Conservation (phyloP, 73 alveolate genomes). For the Paraurostyla sp. region DNA sequence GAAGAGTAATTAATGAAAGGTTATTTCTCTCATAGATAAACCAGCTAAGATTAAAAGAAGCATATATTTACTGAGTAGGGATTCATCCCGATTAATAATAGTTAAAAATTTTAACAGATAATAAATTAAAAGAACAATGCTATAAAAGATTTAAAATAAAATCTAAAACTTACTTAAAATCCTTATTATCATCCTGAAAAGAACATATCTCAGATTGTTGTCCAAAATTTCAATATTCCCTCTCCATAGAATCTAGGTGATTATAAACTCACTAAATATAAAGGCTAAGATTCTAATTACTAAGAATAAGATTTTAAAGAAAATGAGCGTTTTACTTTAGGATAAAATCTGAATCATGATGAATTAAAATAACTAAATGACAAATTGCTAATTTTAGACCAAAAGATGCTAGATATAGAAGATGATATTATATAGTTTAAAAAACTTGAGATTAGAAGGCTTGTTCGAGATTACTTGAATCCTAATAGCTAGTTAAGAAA, state of each 20-base stretch:
- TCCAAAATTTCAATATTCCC: neutral
- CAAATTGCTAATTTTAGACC: neutral
- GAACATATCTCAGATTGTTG: neutral
- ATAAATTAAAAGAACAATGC: conserved; percentile 9
- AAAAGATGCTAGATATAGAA: neutral
- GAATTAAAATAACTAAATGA: neutral
- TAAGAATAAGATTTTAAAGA: neutral
- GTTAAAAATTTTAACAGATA: neutral
- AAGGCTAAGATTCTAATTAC: neutral
- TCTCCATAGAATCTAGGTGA: neutral
- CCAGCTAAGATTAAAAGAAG: neutral
- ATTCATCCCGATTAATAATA: conserved; percentile 26
- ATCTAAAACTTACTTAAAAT: neutral
- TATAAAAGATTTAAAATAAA: neutral
- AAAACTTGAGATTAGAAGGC: neutral
- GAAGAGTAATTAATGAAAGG: neutral
- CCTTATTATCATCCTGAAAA: conserved; percentile 4
- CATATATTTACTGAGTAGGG: neutral
- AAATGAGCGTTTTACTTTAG: neutral
- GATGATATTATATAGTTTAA: conserved; percentile 7
- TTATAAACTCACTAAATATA: neutral
- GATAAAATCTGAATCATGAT: neutral
- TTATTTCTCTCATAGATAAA: neutral
- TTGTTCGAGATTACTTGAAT: conserved; percentile 38
- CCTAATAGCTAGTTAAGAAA: conserved; percentile 23